Conservation (phyloP, 2,329 filamentous ascomycete genomes). For the Botryotinia narcissicola region DNA sequence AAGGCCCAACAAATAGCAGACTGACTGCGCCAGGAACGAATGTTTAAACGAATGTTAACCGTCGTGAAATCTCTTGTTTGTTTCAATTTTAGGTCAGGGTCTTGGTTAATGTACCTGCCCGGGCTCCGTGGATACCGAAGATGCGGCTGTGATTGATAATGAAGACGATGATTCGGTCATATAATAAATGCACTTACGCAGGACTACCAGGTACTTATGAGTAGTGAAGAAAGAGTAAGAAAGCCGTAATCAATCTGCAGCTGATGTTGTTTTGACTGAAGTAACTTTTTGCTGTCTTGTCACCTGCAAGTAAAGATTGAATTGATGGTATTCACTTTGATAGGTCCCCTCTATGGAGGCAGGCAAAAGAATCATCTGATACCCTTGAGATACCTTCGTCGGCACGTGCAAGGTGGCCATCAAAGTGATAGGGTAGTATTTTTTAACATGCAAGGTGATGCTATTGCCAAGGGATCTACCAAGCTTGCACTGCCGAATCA, state of each 20-base stretch:
- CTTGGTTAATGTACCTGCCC: background rate
- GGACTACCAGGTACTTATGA: background rate
- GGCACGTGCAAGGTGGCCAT: background rate
- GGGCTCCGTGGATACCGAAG: background rate
- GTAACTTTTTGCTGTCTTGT: background rate
- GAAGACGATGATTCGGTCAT: background rate
- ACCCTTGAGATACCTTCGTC: too few relatives aligned
- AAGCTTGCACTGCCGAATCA: conserved; percentile 6
- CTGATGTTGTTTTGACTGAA: background rate
- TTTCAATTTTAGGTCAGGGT: background rate
- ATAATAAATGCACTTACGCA: background rate
- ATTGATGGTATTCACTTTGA: background rate
- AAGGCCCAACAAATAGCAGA: background rate
- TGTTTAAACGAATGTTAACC: background rate
- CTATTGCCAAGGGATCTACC: background rate
- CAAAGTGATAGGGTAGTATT: background rate
- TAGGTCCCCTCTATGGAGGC: background rate
- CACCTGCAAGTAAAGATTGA: background rate
- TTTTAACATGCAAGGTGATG: conserved; percentile 5
- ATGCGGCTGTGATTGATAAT: background rate
- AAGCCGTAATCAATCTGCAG: background rate
- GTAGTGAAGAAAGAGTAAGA: background rate
- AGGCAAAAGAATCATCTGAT: background rate
- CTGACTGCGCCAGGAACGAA: background rate
- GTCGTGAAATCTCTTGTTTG: background rate